These are phyloP conservation scores for Lasiodiplodia theobromae DNA, from an alignment of 2,329 filamentous ascomycete genomes.

Conservation along the genomic window DNA sequence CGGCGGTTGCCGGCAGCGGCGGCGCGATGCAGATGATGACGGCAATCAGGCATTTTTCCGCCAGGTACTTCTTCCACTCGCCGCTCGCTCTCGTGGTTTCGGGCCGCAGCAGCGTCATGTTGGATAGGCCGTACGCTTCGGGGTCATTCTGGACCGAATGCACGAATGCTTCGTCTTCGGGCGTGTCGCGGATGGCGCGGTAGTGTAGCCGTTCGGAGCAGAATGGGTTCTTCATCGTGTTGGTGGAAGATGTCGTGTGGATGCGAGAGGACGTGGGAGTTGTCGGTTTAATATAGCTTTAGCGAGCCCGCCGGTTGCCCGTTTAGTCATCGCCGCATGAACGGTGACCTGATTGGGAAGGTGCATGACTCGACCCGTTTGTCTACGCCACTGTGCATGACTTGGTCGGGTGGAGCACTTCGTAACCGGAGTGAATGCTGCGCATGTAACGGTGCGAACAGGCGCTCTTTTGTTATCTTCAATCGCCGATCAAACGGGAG, in stretches of 20 bases:
- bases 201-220: background rate
- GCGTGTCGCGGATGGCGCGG: conserved; percentile 8
- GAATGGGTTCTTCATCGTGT: conserved; percentile 3
- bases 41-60: background rate
- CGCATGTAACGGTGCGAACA: no score
- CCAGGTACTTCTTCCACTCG: background rate
- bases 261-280: background rate
- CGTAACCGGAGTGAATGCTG: background rate
- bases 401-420: background rate
- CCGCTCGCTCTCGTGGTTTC: background rate
- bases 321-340: background rate
- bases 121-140: conserved; percentile 3
- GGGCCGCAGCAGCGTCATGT: background rate
- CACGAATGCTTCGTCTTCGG: conserved; percentile 8
- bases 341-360: background rate
- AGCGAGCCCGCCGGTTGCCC: background rate
- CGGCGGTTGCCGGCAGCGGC: background rate
- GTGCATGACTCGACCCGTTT: background rate
- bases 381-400: background rate
- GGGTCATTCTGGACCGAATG: conserved; percentile 11
- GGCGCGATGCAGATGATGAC: conserved; percentile 17
- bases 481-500: no score
- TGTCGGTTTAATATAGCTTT: background rate
- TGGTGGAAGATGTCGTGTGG: background rate
- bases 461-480: no score